A percentile compares a stretch with the other conserved stretches of the same genome.
These are phyloP conservation scores for Didymella glomerata DNA, from an alignment of 2,329 filamentous ascomycete genomes.

Conservation along the genomic window DNA sequence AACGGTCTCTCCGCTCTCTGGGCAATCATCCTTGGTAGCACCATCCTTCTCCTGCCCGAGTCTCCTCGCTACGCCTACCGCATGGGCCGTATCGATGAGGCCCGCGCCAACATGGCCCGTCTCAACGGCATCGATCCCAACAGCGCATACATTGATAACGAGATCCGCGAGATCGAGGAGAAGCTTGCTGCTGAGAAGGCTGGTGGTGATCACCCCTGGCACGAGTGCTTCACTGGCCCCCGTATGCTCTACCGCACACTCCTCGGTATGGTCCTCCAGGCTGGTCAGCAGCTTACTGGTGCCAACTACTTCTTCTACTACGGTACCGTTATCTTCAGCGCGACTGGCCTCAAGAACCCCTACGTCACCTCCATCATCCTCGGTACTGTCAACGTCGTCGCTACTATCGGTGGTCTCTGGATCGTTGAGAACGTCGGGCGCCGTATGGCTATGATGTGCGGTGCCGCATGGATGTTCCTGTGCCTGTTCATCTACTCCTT, in stretches of 20 bases:
- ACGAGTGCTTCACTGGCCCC: constrained; percentile 71
- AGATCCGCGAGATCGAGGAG: constrained; percentile 64
- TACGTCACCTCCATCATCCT: constrained; percentile 61
- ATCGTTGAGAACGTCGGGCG: constrained; percentile 59
- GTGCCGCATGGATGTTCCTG: constrained; percentile 59
- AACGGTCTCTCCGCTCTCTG: constrained; percentile 67
- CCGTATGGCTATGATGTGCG: constrained; percentile 56
- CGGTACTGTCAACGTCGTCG: constrained; percentile 59
- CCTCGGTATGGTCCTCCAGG: constrained; percentile 69
- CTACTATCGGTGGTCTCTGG: constrained; percentile 57
- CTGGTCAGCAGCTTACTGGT: constrained; percentile 73
- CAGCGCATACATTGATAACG: constrained; percentile 61
- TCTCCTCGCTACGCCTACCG: constrained; percentile 67
- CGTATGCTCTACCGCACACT: constrained; percentile 73
- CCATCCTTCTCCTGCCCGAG: constrained; percentile 65
- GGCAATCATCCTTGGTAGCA: constrained; percentile 62
- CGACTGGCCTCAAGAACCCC: constrained; percentile 53
- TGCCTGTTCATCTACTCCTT: constrained; percentile 67
- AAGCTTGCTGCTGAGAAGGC: constrained; percentile 63
- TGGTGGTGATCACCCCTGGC: constrained; percentile 48
- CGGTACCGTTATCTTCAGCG: constrained; percentile 57
- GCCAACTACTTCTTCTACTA: constrained; percentile 73
- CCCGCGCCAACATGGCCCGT: constrained; percentile 61
- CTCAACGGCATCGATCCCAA: constrained; percentile 64
- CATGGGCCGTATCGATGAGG: constrained; percentile 60